Percentiles rank a stretch among this genome's conserved stretches.
Evolutionary conservation across 2,329 filamentous ascomycete species (phyloP).

Genomic region (Paecilomyces fulvus): DNA sequence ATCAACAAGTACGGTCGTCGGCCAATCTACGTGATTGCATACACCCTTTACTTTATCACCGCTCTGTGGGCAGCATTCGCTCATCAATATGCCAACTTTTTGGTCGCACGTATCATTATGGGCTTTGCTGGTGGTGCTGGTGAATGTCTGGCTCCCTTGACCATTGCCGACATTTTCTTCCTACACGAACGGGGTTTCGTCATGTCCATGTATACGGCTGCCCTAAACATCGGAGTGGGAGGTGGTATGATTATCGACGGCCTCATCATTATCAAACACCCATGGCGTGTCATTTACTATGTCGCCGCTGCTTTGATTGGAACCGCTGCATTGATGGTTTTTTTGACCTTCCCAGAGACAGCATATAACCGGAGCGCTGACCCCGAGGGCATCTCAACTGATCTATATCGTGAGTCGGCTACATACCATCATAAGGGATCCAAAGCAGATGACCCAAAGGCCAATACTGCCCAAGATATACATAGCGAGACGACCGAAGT

Average conservation of each 20-base stretch:
- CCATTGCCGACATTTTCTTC: conserved; percentile 50
- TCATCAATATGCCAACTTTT: conserved; percentile 13
- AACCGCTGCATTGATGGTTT: conserved; percentile 38
- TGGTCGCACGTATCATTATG: conserved; percentile 44
- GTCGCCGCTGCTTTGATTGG: conserved; percentile 45
- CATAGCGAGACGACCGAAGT: conserved; percentile 12
- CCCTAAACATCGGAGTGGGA: conserved; percentile 13
- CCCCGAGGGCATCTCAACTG: background rate
- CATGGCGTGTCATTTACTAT: conserved; percentile 29
- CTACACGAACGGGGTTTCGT: conserved; percentile 47
- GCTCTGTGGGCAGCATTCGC: conserved; percentile 29
- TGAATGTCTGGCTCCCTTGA: conserved; percentile 42
- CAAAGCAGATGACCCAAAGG: background rate
- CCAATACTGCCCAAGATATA: conserved; percentile 2
- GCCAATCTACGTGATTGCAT: conserved; percentile 18
- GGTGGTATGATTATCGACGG: conserved; percentile 24
- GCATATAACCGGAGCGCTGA: conserved; percentile 31
- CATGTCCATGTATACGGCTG: conserved; percentile 28
- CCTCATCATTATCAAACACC: conserved; percentile 21
- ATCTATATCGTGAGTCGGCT: background rate
- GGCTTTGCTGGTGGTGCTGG: conserved; percentile 47
- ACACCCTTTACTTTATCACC: conserved; percentile 20
- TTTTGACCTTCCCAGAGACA: conserved; percentile 51
- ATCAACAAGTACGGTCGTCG: conserved; percentile 30
- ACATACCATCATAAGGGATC: background rate